phyloP scores from a whole-genome alignment of 352 stramenopile genomes.

The Phytopythium chamaehyphon region DNA sequence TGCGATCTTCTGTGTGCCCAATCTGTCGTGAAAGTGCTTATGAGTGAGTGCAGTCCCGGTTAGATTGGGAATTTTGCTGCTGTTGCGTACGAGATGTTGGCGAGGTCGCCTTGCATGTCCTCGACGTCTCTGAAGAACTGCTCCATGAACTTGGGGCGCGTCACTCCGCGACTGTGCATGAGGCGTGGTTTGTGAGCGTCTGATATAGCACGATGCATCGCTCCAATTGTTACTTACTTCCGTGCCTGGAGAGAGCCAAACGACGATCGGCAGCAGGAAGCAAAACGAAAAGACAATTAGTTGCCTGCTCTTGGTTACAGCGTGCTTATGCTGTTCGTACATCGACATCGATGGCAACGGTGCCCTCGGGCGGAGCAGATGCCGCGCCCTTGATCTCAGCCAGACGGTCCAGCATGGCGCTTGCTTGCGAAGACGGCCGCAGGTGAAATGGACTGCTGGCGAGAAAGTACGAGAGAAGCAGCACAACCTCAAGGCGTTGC shows the following conservation, averaged over 20 bases:
- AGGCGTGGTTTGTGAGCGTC: background rate
- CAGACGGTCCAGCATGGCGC: constrained; percentile 59
- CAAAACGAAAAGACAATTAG: background rate
- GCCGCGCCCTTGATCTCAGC: constrained; percentile 67
- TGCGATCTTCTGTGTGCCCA: constrained; percentile 89
- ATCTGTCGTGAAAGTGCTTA: constrained; percentile 21
- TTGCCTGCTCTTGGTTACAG: background rate
- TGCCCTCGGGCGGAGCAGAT: constrained; percentile 13
- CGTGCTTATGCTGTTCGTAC: constrained; percentile 19
- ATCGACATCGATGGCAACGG: constrained; percentile 63
- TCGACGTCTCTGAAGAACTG: constrained; percentile 96
- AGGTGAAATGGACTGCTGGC: too few species aligned
- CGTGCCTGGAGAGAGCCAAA: background rate
- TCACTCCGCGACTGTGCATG: constrained; percentile 32
- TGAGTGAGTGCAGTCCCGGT: too few species aligned
- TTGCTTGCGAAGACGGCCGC: too few species aligned
- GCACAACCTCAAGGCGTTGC: too few species aligned
- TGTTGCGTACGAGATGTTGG: constrained; percentile 68
- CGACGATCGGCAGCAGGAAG: background rate
- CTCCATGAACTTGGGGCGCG: constrained; percentile 90
- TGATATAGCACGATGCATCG: background rate
- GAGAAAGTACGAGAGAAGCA: too few species aligned
- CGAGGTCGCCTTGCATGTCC: constrained; percentile 91
- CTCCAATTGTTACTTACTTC: too few species aligned
- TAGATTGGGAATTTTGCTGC: background rate